phyloP scores from a whole-genome alignment of 2,329 filamentous ascomycete genomes.

The Pochonia chlamydosporia region DNA sequence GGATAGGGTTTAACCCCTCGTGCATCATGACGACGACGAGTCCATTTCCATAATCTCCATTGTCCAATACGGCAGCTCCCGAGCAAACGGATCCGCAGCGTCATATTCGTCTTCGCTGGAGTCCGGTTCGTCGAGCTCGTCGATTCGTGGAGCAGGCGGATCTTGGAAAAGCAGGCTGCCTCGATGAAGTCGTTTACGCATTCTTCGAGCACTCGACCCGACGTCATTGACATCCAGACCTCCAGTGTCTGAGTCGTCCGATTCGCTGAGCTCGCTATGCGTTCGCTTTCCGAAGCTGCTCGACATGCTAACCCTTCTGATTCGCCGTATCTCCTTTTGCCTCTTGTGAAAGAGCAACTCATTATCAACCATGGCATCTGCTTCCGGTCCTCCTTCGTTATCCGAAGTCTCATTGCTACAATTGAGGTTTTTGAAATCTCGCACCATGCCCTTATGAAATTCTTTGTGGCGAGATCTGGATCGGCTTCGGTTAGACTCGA shows the following conservation, averaged over 20 bases:
- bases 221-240: constrained; percentile 34
- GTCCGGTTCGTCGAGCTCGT: constrained; percentile 48
- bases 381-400: constrained; percentile 24
- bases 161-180: constrained; percentile 44
- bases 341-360: constrained; percentile 33
- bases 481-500: constrained; percentile 40
- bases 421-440: constrained; percentile 38
- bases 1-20: background rate
- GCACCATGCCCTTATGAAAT: constrained; percentile 37
- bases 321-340: constrained; percentile 37
- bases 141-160: constrained; percentile 43
- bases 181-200: constrained; percentile 41
- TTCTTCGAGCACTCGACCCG: constrained; percentile 41
- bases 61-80: constrained; percentile 44
- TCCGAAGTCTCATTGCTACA: constrained; percentile 34
- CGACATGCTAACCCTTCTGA: constrained; percentile 42
- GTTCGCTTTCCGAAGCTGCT: constrained; percentile 51
- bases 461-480: constrained; percentile 32
- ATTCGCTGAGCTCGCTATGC: constrained; percentile 48
- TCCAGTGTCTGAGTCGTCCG: constrained; percentile 35
- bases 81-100: constrained; percentile 36
- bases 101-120: constrained; percentile 39
- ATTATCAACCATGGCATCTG: constrained; percentile 25
- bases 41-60: constrained; percentile 48
- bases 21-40: constrained; percentile 18